Base-by-base conservation (phyloP, 2,329 filamentous ascomycete genomes). In the Scortechinia acanthostroma region DNA sequence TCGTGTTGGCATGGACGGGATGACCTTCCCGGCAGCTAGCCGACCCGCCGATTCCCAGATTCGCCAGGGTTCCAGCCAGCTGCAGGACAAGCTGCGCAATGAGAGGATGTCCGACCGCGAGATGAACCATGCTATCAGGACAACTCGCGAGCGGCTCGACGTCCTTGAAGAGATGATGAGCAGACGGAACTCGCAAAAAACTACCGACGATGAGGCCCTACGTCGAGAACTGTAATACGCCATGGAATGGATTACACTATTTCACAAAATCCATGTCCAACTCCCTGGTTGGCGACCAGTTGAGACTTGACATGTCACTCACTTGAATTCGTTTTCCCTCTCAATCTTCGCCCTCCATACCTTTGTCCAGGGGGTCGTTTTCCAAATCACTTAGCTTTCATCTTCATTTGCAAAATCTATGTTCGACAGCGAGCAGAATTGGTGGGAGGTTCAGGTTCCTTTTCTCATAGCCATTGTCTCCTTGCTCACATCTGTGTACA, bases 81-180 rank as follows among this genome's bases (percentile, higher is more conserved):
- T 77, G 20, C 76, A 83, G 53, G 80, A 83, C 46, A 80, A 73
- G 57, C 50, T 81, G 42, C 66, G 69, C 6, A 69, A 76, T 47
- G 73, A 77, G 51, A 69, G 69, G 42, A 86, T 91, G 77, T 79
- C 80, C 42, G 79, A 87, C 53, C 71, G 78, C 23, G 83, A 93
- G 58, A 76, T 95, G 48, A 77, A 82, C 50, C 80, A 94, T 66
- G 87, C 89, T 17, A 91, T 96, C 48, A 71, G 77, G 45, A 78
- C 95, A 22, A 96, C 91, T 2, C 88, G 96, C 59, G 86, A 95
- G 68, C 85, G 88, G 56, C 67, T 98, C 22, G 74, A 77, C 46
- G 77, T 86, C 35, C 65, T 98, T 50, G 91, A 91, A 62, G 74
- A 77, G 35, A 85, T 88, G 22, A 73, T 91, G 44, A 75, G 77